Conservation (phyloP, 2,329 filamentous ascomycete species). For the Pestalotiopsis sp. region DNA sequence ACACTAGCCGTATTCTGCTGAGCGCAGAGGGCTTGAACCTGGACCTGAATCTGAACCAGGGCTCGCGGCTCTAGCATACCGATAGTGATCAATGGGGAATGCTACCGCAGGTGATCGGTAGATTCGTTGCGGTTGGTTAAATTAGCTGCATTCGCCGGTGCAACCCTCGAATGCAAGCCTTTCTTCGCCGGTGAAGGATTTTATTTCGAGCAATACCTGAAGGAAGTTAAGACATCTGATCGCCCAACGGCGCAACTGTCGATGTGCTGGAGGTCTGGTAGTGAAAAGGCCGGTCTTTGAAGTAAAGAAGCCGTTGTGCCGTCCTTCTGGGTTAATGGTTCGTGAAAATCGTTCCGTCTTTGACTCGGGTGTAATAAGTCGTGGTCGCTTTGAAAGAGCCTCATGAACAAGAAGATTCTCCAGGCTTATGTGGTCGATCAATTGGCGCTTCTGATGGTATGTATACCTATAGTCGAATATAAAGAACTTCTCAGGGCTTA, state of each 20-base stretch:
- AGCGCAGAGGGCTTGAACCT: not conserved
- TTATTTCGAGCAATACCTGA: not conserved
- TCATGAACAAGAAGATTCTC: not conserved
- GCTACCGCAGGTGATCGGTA: not conserved
- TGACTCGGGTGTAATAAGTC: not conserved
- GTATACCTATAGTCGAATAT: not conserved
- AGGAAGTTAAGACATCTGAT: not conserved
- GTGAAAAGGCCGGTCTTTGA: not conserved
- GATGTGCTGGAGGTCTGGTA: not conserved
- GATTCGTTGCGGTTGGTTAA: slow-evolving; percentile 3
- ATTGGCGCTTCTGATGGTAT: not conserved
- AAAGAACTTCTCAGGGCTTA: not conserved
- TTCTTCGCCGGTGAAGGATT: not conserved
- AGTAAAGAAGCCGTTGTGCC: not conserved
- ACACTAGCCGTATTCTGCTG: slow-evolving; percentile 10
- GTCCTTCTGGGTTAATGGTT: not conserved
- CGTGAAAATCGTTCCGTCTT: not conserved
- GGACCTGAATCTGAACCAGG: not conserved
- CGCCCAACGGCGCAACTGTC: not conserved
- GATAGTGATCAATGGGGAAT: not conserved
- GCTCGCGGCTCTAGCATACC: slow-evolving; percentile 9
- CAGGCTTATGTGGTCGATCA: not conserved
- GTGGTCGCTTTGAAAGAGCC: not conserved
- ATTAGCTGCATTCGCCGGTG: slow-evolving; percentile 12
- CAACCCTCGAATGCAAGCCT: not conserved